These are phyloP conservation scores for Pogostemon cablin DNA, from an alignment of 257 asterid genomes.

Conservation along the genomic window DNA sequence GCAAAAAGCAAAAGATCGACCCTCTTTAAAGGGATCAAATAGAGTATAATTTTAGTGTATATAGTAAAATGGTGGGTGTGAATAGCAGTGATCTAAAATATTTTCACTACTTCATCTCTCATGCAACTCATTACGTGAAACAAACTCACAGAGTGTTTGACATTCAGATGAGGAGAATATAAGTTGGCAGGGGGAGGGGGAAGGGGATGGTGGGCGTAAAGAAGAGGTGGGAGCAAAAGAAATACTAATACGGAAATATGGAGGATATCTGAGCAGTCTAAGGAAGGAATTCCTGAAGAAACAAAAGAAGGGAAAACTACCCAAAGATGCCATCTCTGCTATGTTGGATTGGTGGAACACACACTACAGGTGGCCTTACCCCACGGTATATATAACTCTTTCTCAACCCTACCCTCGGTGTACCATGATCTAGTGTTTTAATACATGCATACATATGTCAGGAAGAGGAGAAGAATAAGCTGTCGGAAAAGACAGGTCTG, in stretches of 20 bases:
- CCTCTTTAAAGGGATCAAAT: no score
- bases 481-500: conserved; percentile 61
- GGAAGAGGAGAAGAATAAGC: conserved; percentile 79
- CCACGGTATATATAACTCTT: conserved; percentile 57
- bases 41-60: no score
- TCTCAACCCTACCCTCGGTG: no score
- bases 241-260: conserved; percentile 73
- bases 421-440: background rate
- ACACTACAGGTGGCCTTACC: conserved; percentile 91
- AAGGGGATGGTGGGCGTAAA: conserved; percentile 36
- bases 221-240: conserved; percentile 54
- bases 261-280: conserved; percentile 69
- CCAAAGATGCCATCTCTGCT: conserved; percentile 59
- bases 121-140: no score
- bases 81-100: no score
- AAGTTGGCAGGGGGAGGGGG: conserved; percentile 31
- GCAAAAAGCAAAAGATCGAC: no score
- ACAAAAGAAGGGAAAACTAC: conserved; percentile 70
- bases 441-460: conserved; percentile 33
- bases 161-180: no score
- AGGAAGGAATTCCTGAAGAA: conserved; percentile 72
- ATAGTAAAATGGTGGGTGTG: no score
- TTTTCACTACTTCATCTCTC: no score
- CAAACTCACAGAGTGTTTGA: no score
- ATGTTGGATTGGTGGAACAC: conserved; percentile 86